Evolutionary conservation across 768 basidiomycete genomes (phyloP), one percentile per base, ranked within the genome.

Genomic region (Suillus fuscotomentosus): DNA sequence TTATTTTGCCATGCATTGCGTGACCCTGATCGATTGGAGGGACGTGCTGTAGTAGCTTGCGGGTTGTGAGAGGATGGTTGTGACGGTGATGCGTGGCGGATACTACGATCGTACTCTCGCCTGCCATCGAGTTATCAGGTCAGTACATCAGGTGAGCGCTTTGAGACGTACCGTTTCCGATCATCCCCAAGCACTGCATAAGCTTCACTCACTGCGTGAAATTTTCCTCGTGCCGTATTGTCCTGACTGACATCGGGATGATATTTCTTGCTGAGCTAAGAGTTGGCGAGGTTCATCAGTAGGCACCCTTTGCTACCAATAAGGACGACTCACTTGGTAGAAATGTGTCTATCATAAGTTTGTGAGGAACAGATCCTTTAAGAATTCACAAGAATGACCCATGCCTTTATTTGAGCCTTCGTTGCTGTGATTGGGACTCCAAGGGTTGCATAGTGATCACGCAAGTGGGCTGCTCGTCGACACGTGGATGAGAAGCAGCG

Each of bases 221-320:
- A 84, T 57, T 72, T 83, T 62, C 74, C 71, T 62, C 75, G 77
- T 2, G 82, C 76, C 3, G 65, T 54, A 7, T 70, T 71, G 60
- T 83, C 82, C 42, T 74, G 71, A 60, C 75, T 75, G 9, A 80
- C 68, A 68, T 84, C 83, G 1, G 83, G 83, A 61, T 84, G 84
- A 57, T 77, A 76, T 65, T 72, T 66, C 64, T 84, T 84, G 77
- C 83, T 84, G 60, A 84, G 69, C 83, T 84, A 65, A 54, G 31
- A 31, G 9, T 24, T 6, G 17, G 48, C 2, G 17, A 22, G 7
- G 5, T 39, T 22, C 22, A 27, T 64, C 38, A 48, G 14, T 1
- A 31, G 59, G 27, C 10, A 63, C n/a, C 10, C 22, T 27, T 48
- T 20, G 39, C 3, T 24, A 27, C 42, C 43, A 59, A 5, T 14